Conservation (phyloP, 306 rosid genomes). For the Vigna trinervia region DNA sequence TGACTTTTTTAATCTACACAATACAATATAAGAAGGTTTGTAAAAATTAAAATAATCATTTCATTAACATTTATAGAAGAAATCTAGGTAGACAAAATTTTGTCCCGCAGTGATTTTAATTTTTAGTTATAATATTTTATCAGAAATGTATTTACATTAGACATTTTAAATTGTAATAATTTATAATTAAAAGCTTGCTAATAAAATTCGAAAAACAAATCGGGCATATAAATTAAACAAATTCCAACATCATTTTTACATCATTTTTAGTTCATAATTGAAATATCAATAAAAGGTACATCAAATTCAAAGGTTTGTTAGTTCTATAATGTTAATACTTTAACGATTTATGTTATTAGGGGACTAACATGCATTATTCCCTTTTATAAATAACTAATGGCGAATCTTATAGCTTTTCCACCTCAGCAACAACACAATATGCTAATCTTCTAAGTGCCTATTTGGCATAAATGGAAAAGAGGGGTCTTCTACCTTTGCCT, state of each 20-base stretch:
- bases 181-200: background rate
- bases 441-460: slow-evolving; percentile 22
- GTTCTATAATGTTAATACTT: background rate
- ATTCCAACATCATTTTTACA: background rate
- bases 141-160: background rate
- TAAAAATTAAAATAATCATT: no score
- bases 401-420: slow-evolving; percentile 20
- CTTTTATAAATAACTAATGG: background rate
- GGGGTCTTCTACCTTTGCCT: background rate
- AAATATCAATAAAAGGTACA: background rate
- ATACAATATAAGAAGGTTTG: no score
- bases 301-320: background rate
- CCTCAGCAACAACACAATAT: slow-evolving; percentile 22
- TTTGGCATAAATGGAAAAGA: slow-evolving; percentile 36
- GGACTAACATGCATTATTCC: background rate
- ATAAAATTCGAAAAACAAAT: background rate
- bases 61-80: background rate
- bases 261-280: background rate
- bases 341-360: background rate
- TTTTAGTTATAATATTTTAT: background rate
- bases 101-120: background rate
- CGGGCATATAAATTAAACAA: background rate
- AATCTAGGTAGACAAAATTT: background rate
- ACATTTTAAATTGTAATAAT: background rate
- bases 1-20: no score